phyloP scores from a whole-genome alignment of 495 filamentous ascomycete species.

The Venustampulla echinocandica region DNA sequence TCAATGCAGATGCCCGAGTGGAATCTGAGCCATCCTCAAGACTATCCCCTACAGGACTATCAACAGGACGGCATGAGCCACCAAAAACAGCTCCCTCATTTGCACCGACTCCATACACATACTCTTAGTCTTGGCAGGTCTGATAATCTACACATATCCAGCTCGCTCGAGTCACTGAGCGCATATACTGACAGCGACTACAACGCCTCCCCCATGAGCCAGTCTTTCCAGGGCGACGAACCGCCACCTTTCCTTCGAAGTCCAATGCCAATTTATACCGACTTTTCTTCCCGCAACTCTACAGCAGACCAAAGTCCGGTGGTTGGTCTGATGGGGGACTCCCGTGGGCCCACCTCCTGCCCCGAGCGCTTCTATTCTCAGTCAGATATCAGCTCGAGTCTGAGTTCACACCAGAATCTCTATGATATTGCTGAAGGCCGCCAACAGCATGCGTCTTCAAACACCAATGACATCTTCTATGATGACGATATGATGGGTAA shows the following conservation, averaged over 20 bases:
- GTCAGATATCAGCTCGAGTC: conserved; percentile 27
- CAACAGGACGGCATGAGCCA: conserved; percentile 17
- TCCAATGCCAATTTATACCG: conserved; percentile 43
- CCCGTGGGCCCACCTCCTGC: conserved; percentile 40
- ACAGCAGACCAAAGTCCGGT: conserved; percentile 42
- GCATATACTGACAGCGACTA: conserved; percentile 40
- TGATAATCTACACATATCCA: conserved; percentile 27
- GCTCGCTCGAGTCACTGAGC: conserved; percentile 42
- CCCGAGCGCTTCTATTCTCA: conserved; percentile 28
- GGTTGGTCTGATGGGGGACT: conserved; percentile 38
- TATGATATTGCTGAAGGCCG: conserved; percentile 24
- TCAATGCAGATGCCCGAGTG: conserved; percentile 18
- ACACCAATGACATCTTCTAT: conserved; percentile 30
- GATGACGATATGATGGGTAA: conserved; percentile 37
- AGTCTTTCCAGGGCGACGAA: conserved; percentile 43
- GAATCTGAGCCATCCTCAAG: conserved; percentile 18
- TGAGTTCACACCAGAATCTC: conserved; percentile 25
- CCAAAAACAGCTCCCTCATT: conserved; percentile 19
- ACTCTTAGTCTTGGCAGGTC: conserved; percentile 16
- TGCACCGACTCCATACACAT: conserved; percentile 19
- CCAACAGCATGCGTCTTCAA: conserved; percentile 26
- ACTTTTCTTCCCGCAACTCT: conserved; percentile 37
- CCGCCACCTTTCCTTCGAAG: conserved; percentile 43
- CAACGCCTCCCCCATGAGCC: conserved; percentile 38
- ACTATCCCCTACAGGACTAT: conserved; percentile 18